Evolutionary conservation across 2,329 filamentous ascomycete genomes (phyloP), one percentile per base, ranked within the genome.

Genomic region (Diplodia seriata): DNA sequence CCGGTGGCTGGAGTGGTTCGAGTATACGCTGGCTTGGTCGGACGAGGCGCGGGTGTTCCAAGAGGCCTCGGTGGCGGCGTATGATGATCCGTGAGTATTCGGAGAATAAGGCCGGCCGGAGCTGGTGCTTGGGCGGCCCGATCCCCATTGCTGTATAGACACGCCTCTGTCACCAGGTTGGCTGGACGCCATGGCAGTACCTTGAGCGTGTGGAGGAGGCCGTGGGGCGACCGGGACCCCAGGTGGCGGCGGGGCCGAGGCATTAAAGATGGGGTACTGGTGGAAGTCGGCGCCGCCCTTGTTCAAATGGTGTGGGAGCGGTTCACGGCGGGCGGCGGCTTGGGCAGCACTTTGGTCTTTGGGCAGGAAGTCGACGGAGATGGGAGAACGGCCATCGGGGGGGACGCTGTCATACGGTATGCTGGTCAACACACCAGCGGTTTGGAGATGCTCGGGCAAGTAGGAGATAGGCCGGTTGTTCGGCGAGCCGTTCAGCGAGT

Each of bases 301-400:
- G 78, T 93, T 94, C 66, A 96, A 81, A 75, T 97, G 92, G 78
- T 95, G 91, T 36, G 93, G 92, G 69, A 91, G 85, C 68, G 91
- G 91, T 67, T 95, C 91, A 76, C 89, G 88, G 72, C 89, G 86
- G 67, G 43, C 29, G 29, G 40, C 57, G n/a, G 57, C 40, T 84
- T 67, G 80, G 31, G 79, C 75, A 26, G 87, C 83, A 72, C 85
- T 88, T 70, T 92, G 89, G 68, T 85, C 81, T 75, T 87, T 87
- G 61, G 90, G 89, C 53, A 92, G 82, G 76, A 91, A 91, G 55
- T 96, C 91, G 74, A 92, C 84, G 49, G 90, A 81, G 68, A 92
- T 86, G 5, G 92, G 90, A 29, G 89, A 90, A 75, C 87, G 88
- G 59, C 85, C 86, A 77, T 91, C 90, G 66, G 86, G 77, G 62